Conservation (phyloP, 2,329 filamentous ascomycete genomes). For the Penicillium freii region DNA sequence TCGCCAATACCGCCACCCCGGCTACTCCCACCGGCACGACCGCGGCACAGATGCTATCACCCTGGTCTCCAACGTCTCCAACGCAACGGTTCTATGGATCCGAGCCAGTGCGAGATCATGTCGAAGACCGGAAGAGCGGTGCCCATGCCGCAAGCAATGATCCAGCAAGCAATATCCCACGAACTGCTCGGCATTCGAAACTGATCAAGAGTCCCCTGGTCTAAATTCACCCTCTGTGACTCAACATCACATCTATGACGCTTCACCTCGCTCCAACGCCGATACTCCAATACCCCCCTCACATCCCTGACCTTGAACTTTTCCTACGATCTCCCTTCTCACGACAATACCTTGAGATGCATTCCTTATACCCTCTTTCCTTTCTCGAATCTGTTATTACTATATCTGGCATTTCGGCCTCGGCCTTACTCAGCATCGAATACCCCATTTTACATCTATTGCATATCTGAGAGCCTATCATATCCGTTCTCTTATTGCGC, state of each 20-base stretch:
- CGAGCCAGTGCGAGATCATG: conserved; percentile 14
- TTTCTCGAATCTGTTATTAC: neutral
- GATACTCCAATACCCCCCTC: neutral
- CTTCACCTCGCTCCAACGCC: neutral
- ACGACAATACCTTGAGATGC: conserved; percentile 6
- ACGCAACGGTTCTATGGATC: conserved; percentile 21
- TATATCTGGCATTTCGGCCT: conserved; percentile 2
- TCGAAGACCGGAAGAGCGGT: conserved; percentile 16
- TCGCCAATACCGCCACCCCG: conserved; percentile 7
- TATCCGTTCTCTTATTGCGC: neutral
- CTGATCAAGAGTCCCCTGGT: conserved; percentile 13
- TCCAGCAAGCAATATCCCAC: neutral
- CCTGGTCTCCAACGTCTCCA: conserved; percentile 11
- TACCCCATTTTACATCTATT: conserved; percentile 5
- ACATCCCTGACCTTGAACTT: neutral
- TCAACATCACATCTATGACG: neutral
- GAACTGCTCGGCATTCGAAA: conserved; percentile 13
- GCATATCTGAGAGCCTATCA: neutral
- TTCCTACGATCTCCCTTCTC: neutral
- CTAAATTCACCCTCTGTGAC: neutral
- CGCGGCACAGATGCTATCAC: conserved; percentile 12
- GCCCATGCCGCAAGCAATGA: neutral
- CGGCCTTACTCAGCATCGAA: neutral
- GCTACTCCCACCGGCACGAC: neutral
- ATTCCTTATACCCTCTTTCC: neutral